phyloP scores from a whole-genome alignment of 306 rosid genomes.

The Quercus aquifolioides region DNA sequence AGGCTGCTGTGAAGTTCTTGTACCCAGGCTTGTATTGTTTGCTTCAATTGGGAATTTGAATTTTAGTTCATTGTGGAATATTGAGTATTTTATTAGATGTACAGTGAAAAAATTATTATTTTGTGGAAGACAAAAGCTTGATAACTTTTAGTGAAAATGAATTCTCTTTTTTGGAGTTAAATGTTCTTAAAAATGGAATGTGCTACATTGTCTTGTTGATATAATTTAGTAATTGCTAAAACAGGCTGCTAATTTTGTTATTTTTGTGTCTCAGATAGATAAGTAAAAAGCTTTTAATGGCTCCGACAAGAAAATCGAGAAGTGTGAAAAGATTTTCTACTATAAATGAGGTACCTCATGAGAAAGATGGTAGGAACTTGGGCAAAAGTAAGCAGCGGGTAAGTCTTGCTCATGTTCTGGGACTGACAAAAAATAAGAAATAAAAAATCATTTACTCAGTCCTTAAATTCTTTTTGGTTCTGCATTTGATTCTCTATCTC shows the following conservation, averaged over 20 bases:
- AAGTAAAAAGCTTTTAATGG: conserved; percentile 36
- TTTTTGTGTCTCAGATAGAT: conserved; percentile 31
- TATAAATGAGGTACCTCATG: conserved; percentile 51
- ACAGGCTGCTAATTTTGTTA: not conserved
- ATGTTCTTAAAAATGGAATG: not conserved
- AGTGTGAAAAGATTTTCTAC: conserved; percentile 41
- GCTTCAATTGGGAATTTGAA: not conserved
- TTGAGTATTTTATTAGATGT: not conserved
- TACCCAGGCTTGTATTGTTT: not conserved
- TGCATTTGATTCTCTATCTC: not conserved
- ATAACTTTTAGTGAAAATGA: not conserved
- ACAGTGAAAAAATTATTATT: not conserved
- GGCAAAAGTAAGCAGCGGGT: conserved; percentile 57
- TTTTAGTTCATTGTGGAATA: not conserved
- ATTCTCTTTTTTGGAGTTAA: not conserved
- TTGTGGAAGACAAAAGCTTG: not conserved
- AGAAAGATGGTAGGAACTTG: conserved; percentile 45
- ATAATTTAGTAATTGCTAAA: not conserved
- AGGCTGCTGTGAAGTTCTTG: not conserved
- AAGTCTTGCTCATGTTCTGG: conserved; percentile 6
- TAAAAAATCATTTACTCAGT: not conserved
- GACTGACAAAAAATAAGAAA: not conserved
- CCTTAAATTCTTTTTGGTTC: not conserved
- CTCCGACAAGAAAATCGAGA: conserved; percentile 59
- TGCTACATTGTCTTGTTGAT: not conserved